phyloP scores from a whole-genome alignment of 2,329 filamentous ascomycete species.

The Trichoderma harzianum region DNA sequence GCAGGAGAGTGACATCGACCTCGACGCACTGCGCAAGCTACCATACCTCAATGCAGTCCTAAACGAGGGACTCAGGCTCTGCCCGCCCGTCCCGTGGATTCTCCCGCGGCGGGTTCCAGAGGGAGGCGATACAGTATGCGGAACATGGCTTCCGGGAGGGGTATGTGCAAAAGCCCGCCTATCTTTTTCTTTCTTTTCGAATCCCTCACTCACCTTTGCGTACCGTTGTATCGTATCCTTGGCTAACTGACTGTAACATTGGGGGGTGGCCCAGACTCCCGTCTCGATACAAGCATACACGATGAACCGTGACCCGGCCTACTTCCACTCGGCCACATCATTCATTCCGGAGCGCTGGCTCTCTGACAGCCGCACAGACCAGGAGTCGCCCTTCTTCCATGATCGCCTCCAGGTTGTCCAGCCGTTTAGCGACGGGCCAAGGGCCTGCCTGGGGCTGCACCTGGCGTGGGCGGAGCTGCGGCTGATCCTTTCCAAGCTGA shows the following conservation, averaged over 20 bases:
- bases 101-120: conserved; percentile 33
- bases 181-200: background rate
- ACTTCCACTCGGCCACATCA: conserved; percentile 5
- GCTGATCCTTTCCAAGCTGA: conserved; percentile 15
- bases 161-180: conserved; percentile 27
- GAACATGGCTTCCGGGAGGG: conserved; percentile 34
- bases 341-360: conserved; percentile 17
- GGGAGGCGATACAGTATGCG: conserved; percentile 29
- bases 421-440: conserved; percentile 13
- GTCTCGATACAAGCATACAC: conserved; percentile 12
- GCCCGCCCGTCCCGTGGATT: conserved; percentile 41
- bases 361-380: background rate
- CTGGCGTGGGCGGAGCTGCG: conserved; percentile 19
- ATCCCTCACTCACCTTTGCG: background rate
- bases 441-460: conserved; percentile 7
- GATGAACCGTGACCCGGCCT: background rate
- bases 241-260: conserved; percentile 39
- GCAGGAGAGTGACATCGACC: conserved; percentile 18
- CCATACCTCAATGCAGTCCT: conserved; percentile 49
- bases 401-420: conserved; percentile 7
- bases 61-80: conserved; percentile 47
- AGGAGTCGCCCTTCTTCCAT: conserved; percentile 5
- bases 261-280: conserved; percentile 29
- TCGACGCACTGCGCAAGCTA: conserved; percentile 15
- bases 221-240: background rate